Conservation (phyloP, 2,329 filamentous ascomycete genomes). For the Curvularia sp. region DNA sequence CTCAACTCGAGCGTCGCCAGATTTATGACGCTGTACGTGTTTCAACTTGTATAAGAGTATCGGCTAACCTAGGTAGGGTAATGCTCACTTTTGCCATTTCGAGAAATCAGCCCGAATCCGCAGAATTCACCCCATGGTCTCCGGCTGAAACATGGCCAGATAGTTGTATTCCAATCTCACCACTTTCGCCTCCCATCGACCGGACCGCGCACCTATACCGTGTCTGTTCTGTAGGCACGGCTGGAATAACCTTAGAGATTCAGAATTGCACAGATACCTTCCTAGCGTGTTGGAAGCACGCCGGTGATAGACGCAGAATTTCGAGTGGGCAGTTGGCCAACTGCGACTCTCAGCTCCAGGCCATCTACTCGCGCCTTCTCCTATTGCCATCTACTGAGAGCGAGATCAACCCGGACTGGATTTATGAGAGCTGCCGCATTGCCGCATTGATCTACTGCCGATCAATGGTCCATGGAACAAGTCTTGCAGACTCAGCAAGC, state of each 20-base stretch:
- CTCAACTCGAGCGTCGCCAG: constrained; percentile 28
- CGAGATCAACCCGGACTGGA: constrained; percentile 33
- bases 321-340: constrained; percentile 23
- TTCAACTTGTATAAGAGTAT: not conserved
- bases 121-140: constrained; percentile 21
- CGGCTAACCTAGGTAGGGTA: constrained; percentile 22
- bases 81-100: constrained; percentile 36
- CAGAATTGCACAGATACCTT: constrained; percentile 33
- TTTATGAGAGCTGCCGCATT: constrained; percentile 44
- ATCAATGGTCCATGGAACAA: constrained; percentile 35
- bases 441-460: constrained; percentile 43
- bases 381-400: constrained; percentile 22
- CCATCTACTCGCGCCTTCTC: constrained; percentile 35
- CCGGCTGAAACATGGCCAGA: constrained; percentile 9
- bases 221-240: constrained; percentile 29
- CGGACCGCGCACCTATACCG: constrained; percentile 27
- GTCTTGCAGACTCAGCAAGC: constrained; percentile 33
- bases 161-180: constrained; percentile 27
- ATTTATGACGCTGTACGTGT: constrained; percentile 40
- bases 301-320: constrained; percentile 9
- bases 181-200: constrained; percentile 31
- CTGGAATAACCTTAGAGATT: constrained; percentile 39
- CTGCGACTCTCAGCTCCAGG: constrained; percentile 34
- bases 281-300: constrained; percentile 27
- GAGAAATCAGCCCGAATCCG: constrained; percentile 30